Conservation (phyloP, 176 grass and related monocot species). For the Pontederia paniculata region DNA sequence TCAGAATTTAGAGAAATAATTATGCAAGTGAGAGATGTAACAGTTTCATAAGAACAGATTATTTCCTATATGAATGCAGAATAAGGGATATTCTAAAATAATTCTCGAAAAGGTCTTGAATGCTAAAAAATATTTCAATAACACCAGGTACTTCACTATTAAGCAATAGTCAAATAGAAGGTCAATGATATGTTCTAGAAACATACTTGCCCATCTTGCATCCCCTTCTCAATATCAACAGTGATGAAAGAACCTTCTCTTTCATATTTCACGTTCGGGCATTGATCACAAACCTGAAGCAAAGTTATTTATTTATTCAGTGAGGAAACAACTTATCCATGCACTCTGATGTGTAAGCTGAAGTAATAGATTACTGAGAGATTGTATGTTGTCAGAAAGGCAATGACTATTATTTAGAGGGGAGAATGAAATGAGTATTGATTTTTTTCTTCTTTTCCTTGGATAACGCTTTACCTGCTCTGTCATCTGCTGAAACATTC, state of each 20-base stretch:
- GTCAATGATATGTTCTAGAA: background rate
- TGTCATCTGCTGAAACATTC: slow-evolving; percentile 99
- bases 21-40: slow-evolving; percentile 8
- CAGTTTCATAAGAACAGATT: background rate
- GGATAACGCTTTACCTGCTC: slow-evolving; percentile 42
- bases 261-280: slow-evolving; percentile 91
- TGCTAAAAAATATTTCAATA: too few relatives aligned
- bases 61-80: background rate
- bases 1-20: background rate
- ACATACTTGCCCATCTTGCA: slow-evolving; percentile 96
- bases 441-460: background rate
- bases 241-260: slow-evolving; percentile 87
- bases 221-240: slow-evolving; percentile 99
- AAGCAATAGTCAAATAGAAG: too few relatives aligned
- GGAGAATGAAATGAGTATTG: too few relatives aligned
- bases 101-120: too few relatives aligned
- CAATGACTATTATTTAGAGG: too few relatives aligned
- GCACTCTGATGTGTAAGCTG: background rate
- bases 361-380: background rate
- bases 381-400: too few relatives aligned
- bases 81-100: too few relatives aligned
- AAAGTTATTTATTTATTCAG: background rate
- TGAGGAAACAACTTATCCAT: background rate
- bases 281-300: slow-evolving; percentile 84
- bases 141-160: too few relatives aligned